Conservation (phyloP, 495 filamentous ascomycete genomes). For the Podospora pseudoanserina region DNA sequence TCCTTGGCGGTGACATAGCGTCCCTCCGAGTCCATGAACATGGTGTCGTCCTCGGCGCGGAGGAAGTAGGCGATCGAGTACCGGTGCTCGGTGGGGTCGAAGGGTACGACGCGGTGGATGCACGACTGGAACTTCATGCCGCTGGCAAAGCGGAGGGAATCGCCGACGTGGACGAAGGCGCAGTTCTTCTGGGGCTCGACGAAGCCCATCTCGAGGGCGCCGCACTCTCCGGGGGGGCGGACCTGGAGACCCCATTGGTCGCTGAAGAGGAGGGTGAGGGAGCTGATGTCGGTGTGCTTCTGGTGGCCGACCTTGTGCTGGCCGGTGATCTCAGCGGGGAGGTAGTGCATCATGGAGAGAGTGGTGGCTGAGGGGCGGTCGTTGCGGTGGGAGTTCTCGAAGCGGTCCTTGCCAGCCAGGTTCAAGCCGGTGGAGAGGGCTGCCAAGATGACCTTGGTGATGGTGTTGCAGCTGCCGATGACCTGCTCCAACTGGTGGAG, state of each 20-base stretch:
- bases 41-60: slow-evolving; percentile 49
- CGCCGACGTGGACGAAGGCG: slow-evolving; percentile 56
- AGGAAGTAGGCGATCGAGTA: slow-evolving; percentile 60
- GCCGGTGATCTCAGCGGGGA: slow-evolving; percentile 39
- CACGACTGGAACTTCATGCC: slow-evolving; percentile 50
- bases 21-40: slow-evolving; percentile 51
- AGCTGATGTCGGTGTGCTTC: slow-evolving; percentile 59
- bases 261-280: slow-evolving; percentile 54
- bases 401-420: slow-evolving; percentile 41
- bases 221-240: slow-evolving; percentile 41
- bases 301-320: slow-evolving; percentile 48
- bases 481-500: slow-evolving; percentile 44
- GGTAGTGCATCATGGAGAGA: slow-evolving; percentile 47
- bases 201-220: slow-evolving; percentile 48
- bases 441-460: slow-evolving; percentile 50
- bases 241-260: slow-evolving; percentile 58
- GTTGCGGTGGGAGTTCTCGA: slow-evolving; percentile 53
- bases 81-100: slow-evolving; percentile 46
- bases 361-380: slow-evolving; percentile 47
- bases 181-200: slow-evolving; percentile 47
- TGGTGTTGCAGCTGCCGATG: slow-evolving; percentile 47
- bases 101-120: slow-evolving; percentile 56
- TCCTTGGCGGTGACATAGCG: slow-evolving; percentile 46
- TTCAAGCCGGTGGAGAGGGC: slow-evolving; percentile 46
- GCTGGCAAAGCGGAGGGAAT: slow-evolving; percentile 52